Conservation (phyloP, 2,329 filamentous ascomycete genomes). For the Nothophaeocryptopus gaeumannii region DNA sequence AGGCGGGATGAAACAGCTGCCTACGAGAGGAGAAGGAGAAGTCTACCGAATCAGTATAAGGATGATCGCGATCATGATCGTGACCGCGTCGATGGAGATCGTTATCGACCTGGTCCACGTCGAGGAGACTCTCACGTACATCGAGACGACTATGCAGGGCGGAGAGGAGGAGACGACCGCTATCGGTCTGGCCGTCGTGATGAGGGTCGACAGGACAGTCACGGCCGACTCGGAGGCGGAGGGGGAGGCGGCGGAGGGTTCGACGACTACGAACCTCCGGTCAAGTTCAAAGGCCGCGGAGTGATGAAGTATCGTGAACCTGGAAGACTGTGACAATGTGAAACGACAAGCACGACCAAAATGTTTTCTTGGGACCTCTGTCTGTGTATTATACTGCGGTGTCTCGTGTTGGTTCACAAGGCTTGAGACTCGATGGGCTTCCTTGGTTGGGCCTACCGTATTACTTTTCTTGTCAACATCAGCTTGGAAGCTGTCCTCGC, state of each 20-base stretch:
- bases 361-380: too few species aligned
- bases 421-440: too few species aligned
- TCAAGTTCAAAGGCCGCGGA: slow-evolving; percentile 43
- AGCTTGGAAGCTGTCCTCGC: too few species aligned
- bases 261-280: slow-evolving; percentile 31
- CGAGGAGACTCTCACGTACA: slow-evolving; percentile 23
- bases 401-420: too few species aligned
- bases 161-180: slow-evolving; percentile 22
- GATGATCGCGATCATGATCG: slow-evolving; percentile 18
- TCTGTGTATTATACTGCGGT: too few species aligned
- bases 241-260: slow-evolving; percentile 19
- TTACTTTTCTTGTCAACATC: too few species aligned
- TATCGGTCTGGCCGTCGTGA: slow-evolving; percentile 26
- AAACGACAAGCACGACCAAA: too few species aligned
- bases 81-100: slow-evolving; percentile 19
- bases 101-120: slow-evolving; percentile 32
- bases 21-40: slow-evolving; percentile 35
- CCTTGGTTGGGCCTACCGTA: too few species aligned
- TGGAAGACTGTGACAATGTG: slow-evolving; percentile 17
- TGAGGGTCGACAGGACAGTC: slow-evolving; percentile 39
- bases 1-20: slow-evolving; percentile 21
- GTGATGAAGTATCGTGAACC: slow-evolving; percentile 40
- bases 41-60: slow-evolving; percentile 37
- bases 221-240: slow-evolving; percentile 18
- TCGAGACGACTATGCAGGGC: slow-evolving; percentile 10